These are phyloP conservation scores for Leishmania aethiopica DNA, from an alignment of 208 protist species.

Conservation along the genomic window DNA sequence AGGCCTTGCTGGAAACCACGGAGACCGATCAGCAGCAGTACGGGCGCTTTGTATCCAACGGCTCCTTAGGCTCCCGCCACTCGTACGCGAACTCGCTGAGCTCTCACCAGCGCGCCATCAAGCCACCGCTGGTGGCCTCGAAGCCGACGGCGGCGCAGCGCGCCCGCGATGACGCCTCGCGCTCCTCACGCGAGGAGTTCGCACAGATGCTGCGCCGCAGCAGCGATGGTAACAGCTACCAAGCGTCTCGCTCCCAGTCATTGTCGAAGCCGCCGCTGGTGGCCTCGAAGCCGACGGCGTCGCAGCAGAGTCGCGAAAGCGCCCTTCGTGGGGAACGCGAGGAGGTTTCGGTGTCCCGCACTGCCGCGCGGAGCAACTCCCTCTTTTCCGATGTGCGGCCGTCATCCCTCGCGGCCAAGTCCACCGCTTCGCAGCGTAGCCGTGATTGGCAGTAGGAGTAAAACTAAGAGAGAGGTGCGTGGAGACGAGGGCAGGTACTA, in stretches of 20 bases:
- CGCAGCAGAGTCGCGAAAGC: conserved; percentile 50
- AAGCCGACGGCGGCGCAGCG: conserved; percentile 44
- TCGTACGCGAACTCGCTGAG: conserved; percentile 29
- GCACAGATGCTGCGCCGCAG: conserved; percentile 20
- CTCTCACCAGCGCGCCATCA: conserved; percentile 24
- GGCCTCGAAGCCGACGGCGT: conserved; percentile 50
- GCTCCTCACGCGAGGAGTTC: conserved; percentile 25
- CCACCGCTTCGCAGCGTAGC: conserved; percentile 35
- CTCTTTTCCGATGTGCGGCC: conserved; percentile 22
- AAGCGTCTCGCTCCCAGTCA: conserved; percentile 45
- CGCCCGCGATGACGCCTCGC: conserved; percentile 30
- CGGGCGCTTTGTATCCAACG: conserved; percentile 14
- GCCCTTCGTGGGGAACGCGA: conserved; percentile 34
- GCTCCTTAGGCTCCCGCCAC: conserved; percentile 20
- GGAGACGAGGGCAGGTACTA: not conserved
- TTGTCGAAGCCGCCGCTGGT: conserved; percentile 60
- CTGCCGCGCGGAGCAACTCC: conserved; percentile 32
- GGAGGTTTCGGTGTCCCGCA: conserved; percentile 19
- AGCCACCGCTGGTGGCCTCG: conserved; percentile 41
- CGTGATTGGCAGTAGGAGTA: conserved; percentile 9
- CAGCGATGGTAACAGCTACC: conserved; percentile 34
- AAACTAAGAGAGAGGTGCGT: not conserved
- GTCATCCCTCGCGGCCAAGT: conserved; percentile 29
- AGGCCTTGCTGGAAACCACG: conserved; percentile 33
- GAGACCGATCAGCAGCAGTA: conserved; percentile 29